These are phyloP conservation scores for Chrysoporthe puriensis DNA, from an alignment of 2,329 filamentous ascomycete genomes.

Conservation along the genomic window DNA sequence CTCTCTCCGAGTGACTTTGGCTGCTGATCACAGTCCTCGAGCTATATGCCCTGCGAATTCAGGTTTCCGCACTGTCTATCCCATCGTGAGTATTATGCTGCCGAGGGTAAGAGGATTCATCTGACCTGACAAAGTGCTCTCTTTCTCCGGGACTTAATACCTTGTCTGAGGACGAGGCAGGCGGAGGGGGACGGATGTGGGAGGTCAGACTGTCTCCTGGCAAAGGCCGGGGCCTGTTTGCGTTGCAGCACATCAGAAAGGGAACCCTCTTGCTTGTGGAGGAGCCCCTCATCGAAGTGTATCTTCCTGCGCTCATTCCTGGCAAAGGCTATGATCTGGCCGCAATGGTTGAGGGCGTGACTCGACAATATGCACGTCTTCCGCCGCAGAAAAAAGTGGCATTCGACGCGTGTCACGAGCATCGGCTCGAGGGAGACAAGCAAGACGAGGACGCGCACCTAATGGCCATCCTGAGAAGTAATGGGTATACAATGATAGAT, in stretches of 20 bases:
- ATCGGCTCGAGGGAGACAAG: conserved; percentile 31
- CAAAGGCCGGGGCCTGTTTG: conserved; percentile 48
- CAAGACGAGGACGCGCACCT: conserved; percentile 25
- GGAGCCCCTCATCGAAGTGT: conserved; percentile 38
- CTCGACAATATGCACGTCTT: conserved; percentile 28
- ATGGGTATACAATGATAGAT: conserved; percentile 40
- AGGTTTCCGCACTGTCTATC: background rate
- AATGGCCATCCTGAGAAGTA: conserved; percentile 42
- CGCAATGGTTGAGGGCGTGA: conserved; percentile 39
- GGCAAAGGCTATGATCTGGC: conserved; percentile 37
- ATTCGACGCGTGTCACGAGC: conserved; percentile 37
- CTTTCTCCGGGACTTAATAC: background rate
- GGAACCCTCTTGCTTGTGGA: conserved; percentile 46
- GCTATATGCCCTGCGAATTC: background rate
- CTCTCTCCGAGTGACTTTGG: background rate
- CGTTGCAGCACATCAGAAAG: conserved; percentile 36
- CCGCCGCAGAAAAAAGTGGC: conserved; percentile 34
- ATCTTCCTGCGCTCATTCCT: conserved; percentile 35
- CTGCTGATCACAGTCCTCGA: background rate
- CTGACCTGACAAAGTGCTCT: background rate
- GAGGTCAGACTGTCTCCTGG: conserved; percentile 37
- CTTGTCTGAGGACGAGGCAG: background rate
- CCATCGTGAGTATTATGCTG: background rate
- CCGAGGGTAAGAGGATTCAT: background rate
- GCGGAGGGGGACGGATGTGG: conserved; percentile 37